Base-by-base conservation (phyloP, 2,329 filamentous ascomycete genomes). In the Trichoderma semiorbis region DNA sequence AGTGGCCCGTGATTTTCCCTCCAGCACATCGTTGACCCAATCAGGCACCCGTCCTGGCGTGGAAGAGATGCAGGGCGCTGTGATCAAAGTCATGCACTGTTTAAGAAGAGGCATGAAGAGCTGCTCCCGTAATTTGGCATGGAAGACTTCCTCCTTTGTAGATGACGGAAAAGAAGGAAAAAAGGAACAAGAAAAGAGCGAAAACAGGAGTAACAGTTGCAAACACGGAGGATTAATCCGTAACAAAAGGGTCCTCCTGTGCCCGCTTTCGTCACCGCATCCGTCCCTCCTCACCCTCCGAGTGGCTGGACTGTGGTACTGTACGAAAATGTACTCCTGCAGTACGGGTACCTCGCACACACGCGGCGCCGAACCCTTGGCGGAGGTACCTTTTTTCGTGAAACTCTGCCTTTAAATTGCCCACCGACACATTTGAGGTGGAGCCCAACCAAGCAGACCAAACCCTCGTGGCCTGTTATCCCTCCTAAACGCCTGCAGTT, bases 381-480 rank as follows among this genome's bases (percentile, higher is more conserved):
- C 68, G 18, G 21, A 65, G 21, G 69, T 65, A 67, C 36, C 62
- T 64, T 58, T 67, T 53, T 64, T 61, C 43, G 36, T 28, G 34
- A 26, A 62, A 69, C 66, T 34, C 65, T 24, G 16, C 66, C 57
- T 69, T 69, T 69, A 61, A 53, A 65, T 60, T 61, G 69, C 63
- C 67, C 57, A 62, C 67, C 67, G 67, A 69, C 57, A 61, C 58
- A 32, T 70, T 65, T 32, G 57, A 55, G 62, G 72, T 73, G 72
- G 72, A 73, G 72, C 72, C 64, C 60, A 58, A 34, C 70, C 70
- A 61, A 62, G 21, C 39, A 57, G 43, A 47, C 28, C 57, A 32
- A 71, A 71, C 62, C 69, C 69, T 69, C 55, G 65, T 72, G 64
- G 61, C 71, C 71, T 62, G 67, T 71, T 66, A 53, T 71, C 69